Evolutionary conservation across 768 basidiomycete species (phyloP).

Genomic region (Psilocybe subaeruginosa): DNA sequence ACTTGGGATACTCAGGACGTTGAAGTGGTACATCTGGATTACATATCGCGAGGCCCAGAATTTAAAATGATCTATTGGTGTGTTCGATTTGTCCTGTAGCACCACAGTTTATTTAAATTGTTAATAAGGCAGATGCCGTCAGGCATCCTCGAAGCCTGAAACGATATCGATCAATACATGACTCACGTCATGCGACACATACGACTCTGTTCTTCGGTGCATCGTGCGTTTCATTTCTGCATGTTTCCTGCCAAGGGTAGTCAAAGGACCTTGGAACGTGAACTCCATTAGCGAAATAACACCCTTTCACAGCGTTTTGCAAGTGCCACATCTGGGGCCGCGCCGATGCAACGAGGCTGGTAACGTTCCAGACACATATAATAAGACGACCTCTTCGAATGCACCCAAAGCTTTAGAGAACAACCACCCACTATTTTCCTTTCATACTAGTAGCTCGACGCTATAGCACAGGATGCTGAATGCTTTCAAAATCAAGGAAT

Average conservation of each 20-base stretch:
- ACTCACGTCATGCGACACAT: too few species aligned
- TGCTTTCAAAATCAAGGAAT: conserved; percentile 81
- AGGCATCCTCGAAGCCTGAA: too few species aligned
- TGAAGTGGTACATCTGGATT: too few species aligned
- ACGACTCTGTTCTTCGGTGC: not conserved
- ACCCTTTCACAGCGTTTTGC: not conserved
- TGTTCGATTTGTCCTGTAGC: too few species aligned
- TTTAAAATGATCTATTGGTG: too few species aligned
- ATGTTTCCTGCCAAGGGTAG: conserved; percentile 2
- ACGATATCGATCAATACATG: too few species aligned
- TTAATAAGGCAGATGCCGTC: too few species aligned
- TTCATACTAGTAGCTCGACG: not conserved
- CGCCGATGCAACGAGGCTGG: conserved; percentile 20
- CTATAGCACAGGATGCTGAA: conserved; percentile 49
- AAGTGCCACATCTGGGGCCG: conserved; percentile 8
- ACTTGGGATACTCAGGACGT: too few species aligned
- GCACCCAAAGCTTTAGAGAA: not conserved
- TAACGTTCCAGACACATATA: not conserved
- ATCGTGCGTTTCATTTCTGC: conserved; percentile 16
- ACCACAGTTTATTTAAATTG: too few species aligned
- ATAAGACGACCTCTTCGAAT: not conserved
- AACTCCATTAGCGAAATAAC: not conserved
- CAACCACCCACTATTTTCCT: too few species aligned
- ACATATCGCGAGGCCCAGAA: too few species aligned
- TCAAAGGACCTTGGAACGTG: not conserved